A percentile compares a stretch with the other conserved stretches of the same genome.
Evolutionary conservation across 2,329 filamentous ascomycete species (phyloP).

Genomic region (Colletotrichum agaves): DNA sequence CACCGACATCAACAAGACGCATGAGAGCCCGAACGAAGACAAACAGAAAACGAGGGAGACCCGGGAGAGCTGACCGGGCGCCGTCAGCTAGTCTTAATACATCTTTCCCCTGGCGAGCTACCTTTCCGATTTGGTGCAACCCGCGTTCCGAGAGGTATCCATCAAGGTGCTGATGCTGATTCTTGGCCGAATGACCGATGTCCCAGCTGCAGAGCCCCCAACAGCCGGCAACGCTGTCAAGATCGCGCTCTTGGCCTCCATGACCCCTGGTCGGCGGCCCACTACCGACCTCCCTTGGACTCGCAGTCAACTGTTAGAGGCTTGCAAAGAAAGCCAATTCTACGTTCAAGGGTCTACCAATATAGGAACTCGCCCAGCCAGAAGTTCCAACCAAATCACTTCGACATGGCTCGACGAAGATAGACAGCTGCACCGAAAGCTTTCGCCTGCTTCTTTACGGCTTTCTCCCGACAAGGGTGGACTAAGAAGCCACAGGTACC

Average conservation of each 20-base stretch:
- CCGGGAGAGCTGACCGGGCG: background rate
- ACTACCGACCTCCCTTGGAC: constrained; percentile 17
- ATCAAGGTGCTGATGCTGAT: constrained; percentile 33
- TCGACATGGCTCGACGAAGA: background rate
- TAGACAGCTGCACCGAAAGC: background rate
- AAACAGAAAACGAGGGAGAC: background rate
- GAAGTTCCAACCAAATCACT: background rate
- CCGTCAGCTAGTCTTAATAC: constrained; percentile 30
- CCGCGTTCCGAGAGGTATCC: constrained; percentile 12
- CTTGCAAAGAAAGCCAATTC: background rate
- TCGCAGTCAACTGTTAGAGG: background rate
- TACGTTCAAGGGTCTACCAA: background rate
- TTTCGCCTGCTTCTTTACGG: constrained; percentile 3
- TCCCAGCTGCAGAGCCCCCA: constrained; percentile 7
- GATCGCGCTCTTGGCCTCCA: constrained; percentile 22
- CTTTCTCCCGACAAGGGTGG: constrained; percentile 8
- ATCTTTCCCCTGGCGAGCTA: constrained; percentile 11
- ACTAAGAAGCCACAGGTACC: constrained; percentile 3
- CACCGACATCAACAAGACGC: background rate
- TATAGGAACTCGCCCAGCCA: background rate
- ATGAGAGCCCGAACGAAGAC: background rate
- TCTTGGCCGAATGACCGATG: constrained; percentile 2
- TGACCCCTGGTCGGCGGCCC: constrained; percentile 12
- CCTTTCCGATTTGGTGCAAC: constrained; percentile 10
- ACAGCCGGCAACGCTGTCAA: constrained; percentile 4